These are phyloP conservation scores for Hordeum marinum DNA, from an alignment of 176 grass and related monocot species.

Conservation along the genomic window DNA sequence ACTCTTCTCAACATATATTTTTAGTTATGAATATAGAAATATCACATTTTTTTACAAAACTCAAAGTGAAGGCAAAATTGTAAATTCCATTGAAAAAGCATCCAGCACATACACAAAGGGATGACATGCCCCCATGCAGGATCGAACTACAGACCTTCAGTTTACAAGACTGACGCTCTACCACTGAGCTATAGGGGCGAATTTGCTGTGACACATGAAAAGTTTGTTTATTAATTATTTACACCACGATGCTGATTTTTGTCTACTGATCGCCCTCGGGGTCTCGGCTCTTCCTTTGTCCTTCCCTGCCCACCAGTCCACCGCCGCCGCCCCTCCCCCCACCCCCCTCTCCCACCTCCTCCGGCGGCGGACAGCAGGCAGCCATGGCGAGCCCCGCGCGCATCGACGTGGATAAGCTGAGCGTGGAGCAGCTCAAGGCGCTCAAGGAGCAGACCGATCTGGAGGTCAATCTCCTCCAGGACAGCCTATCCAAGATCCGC, in stretches of 20 bases:
- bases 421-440: constrained; percentile 77
- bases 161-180: constrained; percentile 99
- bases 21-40: too few relatives aligned
- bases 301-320: neutral
- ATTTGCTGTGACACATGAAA: neutral
- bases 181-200: constrained; percentile 89
- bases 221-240: fast-evolving
- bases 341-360: neutral
- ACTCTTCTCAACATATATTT: too few relatives aligned
- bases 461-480: constrained; percentile 90
- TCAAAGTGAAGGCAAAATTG: too few relatives aligned
- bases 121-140: constrained; percentile 40
- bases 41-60: too few relatives aligned
- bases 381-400: constrained; percentile 42
- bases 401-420: constrained; percentile 72
- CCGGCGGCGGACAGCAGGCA: neutral
- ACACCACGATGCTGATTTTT: neutral
- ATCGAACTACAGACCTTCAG: constrained; percentile 76
- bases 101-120: neutral
- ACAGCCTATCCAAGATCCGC: constrained; percentile 91
- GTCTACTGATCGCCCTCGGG: neutral
- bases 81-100: neutral
- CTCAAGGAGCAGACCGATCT: constrained; percentile 96
- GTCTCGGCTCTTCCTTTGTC: neutral
- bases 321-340: constrained; percentile 8